Evolutionary conservation across 2,329 filamentous ascomycete genomes (phyloP), one percentile per base, ranked within the genome.

Genomic region (Fusarium clavum): DNA sequence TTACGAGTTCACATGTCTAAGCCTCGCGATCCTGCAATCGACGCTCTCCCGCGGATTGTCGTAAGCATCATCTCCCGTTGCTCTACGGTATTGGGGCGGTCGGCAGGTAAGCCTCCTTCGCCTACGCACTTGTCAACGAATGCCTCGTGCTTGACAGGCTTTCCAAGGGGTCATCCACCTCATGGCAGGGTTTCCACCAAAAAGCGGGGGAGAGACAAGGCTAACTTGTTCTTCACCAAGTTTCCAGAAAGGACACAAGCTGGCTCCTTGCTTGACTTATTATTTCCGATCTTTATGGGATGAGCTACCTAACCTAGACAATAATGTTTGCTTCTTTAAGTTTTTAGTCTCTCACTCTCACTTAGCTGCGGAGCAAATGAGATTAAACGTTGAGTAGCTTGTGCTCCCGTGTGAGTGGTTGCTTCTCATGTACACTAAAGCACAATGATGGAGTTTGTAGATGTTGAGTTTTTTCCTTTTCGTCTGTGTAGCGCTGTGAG

Each of bases 191-290:
- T 64, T 53, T 53, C 57, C 53, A 59, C 34, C 41, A 57, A 70
- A 66, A 61, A 65, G 67, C 48, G 67, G 68, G 51, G 68, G 49
- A 43, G 41, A 53, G 49, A 53, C 49, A 12, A 29, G 34, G 34
- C 49, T 53, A 61, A 53, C 24, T 38, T 53, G 51, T 57, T 64
- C 63, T 56, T 58, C 44, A 48, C 14, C 49, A 64, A 41, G 55
- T 60, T 70, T 70, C 68, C 52, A 70, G 61, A 70, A 70, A 71
- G 57, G 34, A 59, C 48, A 62, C 46, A 51, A 34, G 22, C 47
- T 51, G 47, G 54, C 22, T 60, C 38, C 32, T 12, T 53, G 49
- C 9, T 40, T 7, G 34, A 53, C 49, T 43, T 44, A 27, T 53
- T 55, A 49, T 64, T 71, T 57, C 56, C 60, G 27, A 48, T 38